Evolutionary conservation across 164 flowering plant species (phyloP).

Genomic region (Magnolia changhungtana): DNA sequence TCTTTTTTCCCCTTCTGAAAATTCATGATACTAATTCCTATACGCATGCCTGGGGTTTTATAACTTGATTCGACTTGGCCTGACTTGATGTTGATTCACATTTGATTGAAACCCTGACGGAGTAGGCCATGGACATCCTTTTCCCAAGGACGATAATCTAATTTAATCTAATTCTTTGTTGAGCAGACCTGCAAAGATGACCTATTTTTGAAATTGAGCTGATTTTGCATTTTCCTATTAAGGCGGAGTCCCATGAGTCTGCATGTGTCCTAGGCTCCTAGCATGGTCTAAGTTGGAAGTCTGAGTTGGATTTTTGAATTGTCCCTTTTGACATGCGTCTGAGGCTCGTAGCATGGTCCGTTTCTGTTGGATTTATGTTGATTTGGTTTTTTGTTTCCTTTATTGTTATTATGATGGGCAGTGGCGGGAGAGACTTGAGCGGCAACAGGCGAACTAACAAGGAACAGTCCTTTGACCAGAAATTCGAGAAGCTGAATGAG

Average conservation of each 20-base stretch:
- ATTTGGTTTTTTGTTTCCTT: background rate
- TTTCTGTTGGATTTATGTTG: background rate
- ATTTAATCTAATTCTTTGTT: too few relatives aligned
- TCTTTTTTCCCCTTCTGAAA: too few relatives aligned
- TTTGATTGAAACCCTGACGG: too few relatives aligned
- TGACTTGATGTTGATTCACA: too few relatives aligned
- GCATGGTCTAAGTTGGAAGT: background rate
- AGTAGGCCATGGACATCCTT: too few relatives aligned
- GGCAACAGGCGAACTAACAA: constrained; percentile 83
- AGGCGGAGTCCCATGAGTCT: background rate
- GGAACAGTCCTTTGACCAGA: constrained; percentile 66
- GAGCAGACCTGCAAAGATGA: too few relatives aligned
- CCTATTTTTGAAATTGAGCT: too few relatives aligned
- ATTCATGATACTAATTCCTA: too few relatives aligned
- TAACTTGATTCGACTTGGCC: too few relatives aligned
- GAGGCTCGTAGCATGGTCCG: background rate
- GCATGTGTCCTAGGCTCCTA: background rate
- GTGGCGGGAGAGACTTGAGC: constrained; percentile 85
- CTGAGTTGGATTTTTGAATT: background rate
- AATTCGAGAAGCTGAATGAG: constrained; percentile 47
- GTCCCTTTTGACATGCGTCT: background rate
- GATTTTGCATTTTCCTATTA: too few relatives aligned
- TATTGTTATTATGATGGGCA: constrained; percentile 15
- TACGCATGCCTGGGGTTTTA: too few relatives aligned
- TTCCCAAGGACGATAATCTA: too few relatives aligned